Evolutionary conservation across 2,329 filamentous ascomycete species (phyloP), one percentile per base, ranked within the genome.

Genomic region (Daldinia eschscholtzii): DNA sequence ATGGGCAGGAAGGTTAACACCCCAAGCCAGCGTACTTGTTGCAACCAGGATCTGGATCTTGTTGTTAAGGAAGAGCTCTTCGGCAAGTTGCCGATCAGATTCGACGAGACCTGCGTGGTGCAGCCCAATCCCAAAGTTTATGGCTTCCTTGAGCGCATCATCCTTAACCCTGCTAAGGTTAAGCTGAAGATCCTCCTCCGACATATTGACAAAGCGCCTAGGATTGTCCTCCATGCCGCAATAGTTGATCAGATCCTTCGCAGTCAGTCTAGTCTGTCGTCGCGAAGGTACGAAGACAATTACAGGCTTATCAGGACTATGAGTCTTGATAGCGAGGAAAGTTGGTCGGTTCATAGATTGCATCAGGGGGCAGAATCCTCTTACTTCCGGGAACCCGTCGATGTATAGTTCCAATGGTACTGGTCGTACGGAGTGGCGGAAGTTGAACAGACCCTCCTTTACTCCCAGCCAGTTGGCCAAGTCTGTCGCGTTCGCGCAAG

Each of bases 171-270:
- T 87, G 1, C 91, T 82, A n/a, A 98, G 88, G 74, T 98, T 96
- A 23, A 95, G 82, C 71, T 96, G 91, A 37, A 99, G 84, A 73
- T 98, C 95, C 13, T 98, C 96, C 78, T 99, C 97, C 2, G 92
- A 92, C 92, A 99, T 97, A 70, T 90, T 89, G 20, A 99, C 86
- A 81, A 99, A 99, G 2, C 95, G 89, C 63, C 96, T 89, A 13
- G 96, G 96, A 74, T 99, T 96, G 76, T 99, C 96, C 79, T 99
- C 96, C 93, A 99, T 97, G 50, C 96, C 96, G 77, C 96, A 99
- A 74, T 94, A 93, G 77, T 98, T 98, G 81, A 99, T 98, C 37
- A 99, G 83, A 76, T 99, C 97, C 77, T 97, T 96, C 28, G 96
- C 96, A 1, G 96, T 99, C 44, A 99, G 85, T 39, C 96, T 91